Evolutionary conservation across 2,329 filamentous ascomycete genomes (phyloP).

Genomic region (Epichloe scottii): DNA sequence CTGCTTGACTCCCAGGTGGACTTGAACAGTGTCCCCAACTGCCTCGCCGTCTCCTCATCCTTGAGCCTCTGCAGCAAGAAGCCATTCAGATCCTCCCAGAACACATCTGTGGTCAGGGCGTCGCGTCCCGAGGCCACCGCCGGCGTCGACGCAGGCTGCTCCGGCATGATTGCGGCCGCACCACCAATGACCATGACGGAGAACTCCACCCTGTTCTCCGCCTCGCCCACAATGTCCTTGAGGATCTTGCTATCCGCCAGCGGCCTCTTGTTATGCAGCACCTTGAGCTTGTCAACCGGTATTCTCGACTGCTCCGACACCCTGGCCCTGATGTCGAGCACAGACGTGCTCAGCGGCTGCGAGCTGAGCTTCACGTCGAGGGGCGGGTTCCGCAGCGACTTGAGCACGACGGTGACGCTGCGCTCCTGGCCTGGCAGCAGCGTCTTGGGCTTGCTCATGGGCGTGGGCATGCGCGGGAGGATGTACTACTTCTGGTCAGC

Average conservation of each 20-base stretch:
- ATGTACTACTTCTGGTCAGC: slow-evolving; percentile 41
- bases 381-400: slow-evolving; percentile 64
- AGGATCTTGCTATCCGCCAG: slow-evolving; percentile 65
- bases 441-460: slow-evolving; percentile 37
- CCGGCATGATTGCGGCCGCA: slow-evolving; percentile 31
- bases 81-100: slow-evolving; percentile 76
- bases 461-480: slow-evolving; percentile 53
- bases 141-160: slow-evolving; percentile 21
- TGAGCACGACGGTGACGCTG: slow-evolving; percentile 48
- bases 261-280: slow-evolving; percentile 81
- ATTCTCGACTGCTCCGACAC: slow-evolving; percentile 53
- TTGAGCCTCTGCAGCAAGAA: slow-evolving; percentile 71
- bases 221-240: slow-evolving; percentile 53
- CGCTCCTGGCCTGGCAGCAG: slow-evolving; percentile 40
- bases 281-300: slow-evolving; percentile 66
- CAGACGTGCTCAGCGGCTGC: slow-evolving; percentile 54
- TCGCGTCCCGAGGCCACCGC: slow-evolving; percentile 35
- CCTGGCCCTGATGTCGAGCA: slow-evolving; percentile 64
- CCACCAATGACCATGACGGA: slow-evolving; percentile 82
- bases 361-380: slow-evolving; percentile 54
- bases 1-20: slow-evolving; percentile 50
- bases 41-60: slow-evolving; percentile 53
- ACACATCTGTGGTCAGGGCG: slow-evolving; percentile 56
- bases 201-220: slow-evolving; percentile 50
- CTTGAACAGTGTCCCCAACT: slow-evolving; percentile 56